phyloP scores from a whole-genome alignment of 371 early-diverging fungal species.

The Apophysomyces variabilis region DNA sequence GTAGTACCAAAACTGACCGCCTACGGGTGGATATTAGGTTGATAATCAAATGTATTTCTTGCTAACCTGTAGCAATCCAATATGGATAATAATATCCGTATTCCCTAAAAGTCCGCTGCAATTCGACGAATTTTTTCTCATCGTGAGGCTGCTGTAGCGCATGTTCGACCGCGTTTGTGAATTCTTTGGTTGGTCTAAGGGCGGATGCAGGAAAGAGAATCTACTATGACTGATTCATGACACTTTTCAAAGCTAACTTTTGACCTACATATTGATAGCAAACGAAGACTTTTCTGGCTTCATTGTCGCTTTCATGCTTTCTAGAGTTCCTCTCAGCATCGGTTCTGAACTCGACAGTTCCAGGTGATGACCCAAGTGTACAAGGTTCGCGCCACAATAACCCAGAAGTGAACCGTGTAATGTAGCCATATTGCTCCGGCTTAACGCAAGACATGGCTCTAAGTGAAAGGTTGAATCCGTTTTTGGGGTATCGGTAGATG shows the following conservation, averaged over 20 bases:
- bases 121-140: neutral
- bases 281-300: neutral
- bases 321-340: too few relatives aligned
- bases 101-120: neutral
- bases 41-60: neutral
- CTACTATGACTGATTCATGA: neutral
- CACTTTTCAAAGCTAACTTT: neutral
- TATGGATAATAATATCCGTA: slow-evolving; percentile 2
- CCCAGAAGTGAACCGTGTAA: too few relatives aligned
- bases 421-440: neutral
- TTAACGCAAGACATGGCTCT: neutral
- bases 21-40: neutral
- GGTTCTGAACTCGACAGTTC: too few relatives aligned
- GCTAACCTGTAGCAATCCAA: neutral
- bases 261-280: neutral
- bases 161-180: neutral
- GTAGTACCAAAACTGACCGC: neutral
- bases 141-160: neutral
- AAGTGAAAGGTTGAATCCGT: neutral
- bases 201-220: neutral
- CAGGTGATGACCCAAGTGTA: too few relatives aligned
- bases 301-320: too few relatives aligned
- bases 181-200: neutral
- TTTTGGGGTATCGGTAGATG: neutral
- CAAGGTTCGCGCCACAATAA: too few relatives aligned